Evolutionary conservation across 116 monocot species (phyloP), one percentile per base, ranked within the genome.

Genomic region (Trichopus zeylanicus): DNA sequence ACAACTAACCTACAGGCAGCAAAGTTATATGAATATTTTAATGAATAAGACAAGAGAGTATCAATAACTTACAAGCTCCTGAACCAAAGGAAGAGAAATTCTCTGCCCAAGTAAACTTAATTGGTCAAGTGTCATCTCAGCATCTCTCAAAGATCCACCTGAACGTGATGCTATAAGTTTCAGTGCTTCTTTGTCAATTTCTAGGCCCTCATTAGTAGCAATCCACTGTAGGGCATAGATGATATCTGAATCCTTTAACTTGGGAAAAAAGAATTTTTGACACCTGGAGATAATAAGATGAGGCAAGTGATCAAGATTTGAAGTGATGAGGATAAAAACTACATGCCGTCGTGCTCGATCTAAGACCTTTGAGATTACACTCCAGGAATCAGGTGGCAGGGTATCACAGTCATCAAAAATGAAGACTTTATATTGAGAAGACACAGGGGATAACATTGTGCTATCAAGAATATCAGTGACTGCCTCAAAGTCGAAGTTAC

Each of bases 81-180:
- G 91, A 24, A 98, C 91, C 19, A 91, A 58, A 55, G 84, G 65
- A 70, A 91, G 76, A 55, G 91, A 79, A 46, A 98, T 85, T 65
- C 62, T 81, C 66, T 91, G 85, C 52, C 98, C 87, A 60, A 98
- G 81, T 72, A 98, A 82, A 70, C 85, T 84, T 10, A 98, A 70
- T 56, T 98, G 98, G 68, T 98, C 98, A 34, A 98, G 76, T 30
- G 84, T 91, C 98, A 91, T 98, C 56, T 82, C 91, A 66, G 82
- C 98, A 72, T 98, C 98, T 68, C 98, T 75, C 61, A 98, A 61
- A 26, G 98, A 98, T 65, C 98, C 98, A 70, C 88, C 91, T 67
- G 91, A 87, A 42, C 70, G 68, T 59, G 87, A 87, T 48, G 98
- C 84, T 65, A 98, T 82, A 2, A 91, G 80, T 67, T 78, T 91